Evolutionary conservation across 257 asterid species (phyloP), one percentile per base, ranked within the genome.

Genomic region (Nicotiana noctiflora): DNA sequence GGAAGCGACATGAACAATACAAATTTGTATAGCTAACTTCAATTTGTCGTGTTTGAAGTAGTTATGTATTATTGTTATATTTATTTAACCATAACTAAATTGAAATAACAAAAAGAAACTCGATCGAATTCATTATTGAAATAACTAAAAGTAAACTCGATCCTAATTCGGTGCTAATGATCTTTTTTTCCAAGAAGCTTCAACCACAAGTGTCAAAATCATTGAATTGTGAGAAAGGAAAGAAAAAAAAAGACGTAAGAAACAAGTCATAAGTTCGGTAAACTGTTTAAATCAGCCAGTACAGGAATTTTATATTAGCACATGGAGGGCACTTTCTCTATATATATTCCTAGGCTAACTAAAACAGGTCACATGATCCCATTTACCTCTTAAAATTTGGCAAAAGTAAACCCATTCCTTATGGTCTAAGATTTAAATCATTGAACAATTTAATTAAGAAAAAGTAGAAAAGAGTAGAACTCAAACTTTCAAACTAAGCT

Each of bases 361-460:
- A 63, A 51, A 76, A 86, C 85, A 86, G 77, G 74, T 62, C 86
- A 86, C 32, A 63, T 13, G 55, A n/a, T 17, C 77, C 8, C 61
- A 64, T 85, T 18, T 37, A 61, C 51, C 66, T 23, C 25, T 61
- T 5, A 8, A 57, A 31, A 19, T 4, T 6, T 5, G 57, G 29
- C 34, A 17, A 25, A 8, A 79, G 27, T 37, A 66, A 76, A 81
- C 66, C 37, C 72, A 62, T 59, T 34, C 14, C 61, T 60, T 77
- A 32, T 49, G 75, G 8, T 44, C 5, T 19, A 40, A 10, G 75
- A 76, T 55, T 17, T 61, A 9, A 11, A 44, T 23, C 7, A 4
- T 52, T 15, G 4, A 46, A 46, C 0, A 46, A 1, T 13, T 11
- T 25, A 64, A 49, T 5, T 46, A 46, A 5, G 52, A 65, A 67